Conservation (phyloP, 2,329 filamentous ascomycete genomes). For the Trichoderma sp. region DNA sequence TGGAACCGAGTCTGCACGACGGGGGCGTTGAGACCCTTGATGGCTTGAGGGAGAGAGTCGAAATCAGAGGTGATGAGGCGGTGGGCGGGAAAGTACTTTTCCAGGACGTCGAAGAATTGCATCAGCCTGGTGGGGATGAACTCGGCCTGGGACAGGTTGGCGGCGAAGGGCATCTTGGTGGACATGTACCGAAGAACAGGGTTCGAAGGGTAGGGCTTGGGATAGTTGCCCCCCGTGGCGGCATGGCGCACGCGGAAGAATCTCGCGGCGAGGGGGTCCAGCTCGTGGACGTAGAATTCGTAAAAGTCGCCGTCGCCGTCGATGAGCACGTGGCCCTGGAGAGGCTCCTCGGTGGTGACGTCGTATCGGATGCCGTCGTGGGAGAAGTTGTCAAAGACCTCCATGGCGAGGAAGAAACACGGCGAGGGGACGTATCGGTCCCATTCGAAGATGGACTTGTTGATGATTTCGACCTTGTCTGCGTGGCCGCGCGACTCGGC, state of each 20-base stretch:
- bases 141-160: constrained; percentile 80
- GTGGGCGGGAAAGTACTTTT: constrained; percentile 86
- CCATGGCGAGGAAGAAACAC: constrained; percentile 96
- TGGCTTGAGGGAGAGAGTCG: constrained; percentile 78
- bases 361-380: constrained; percentile 96
- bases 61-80: constrained; percentile 90
- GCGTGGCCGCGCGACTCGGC: constrained; percentile 74
- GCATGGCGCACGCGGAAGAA: constrained; percentile 85
- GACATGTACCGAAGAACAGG: constrained; percentile 64
- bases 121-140: constrained; percentile 94
- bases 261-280: constrained; percentile 81
- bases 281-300: constrained; percentile 82
- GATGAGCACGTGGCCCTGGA: constrained; percentile 88
- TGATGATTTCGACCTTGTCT: constrained; percentile 90
- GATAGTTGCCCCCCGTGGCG: constrained; percentile 67
- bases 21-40: constrained; percentile 84
- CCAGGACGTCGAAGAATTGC: constrained; percentile 94
- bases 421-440: constrained; percentile 82
- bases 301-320: constrained; percentile 86
- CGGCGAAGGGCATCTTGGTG: constrained; percentile 67
- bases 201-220: constrained; percentile 61
- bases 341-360: constrained; percentile 73
- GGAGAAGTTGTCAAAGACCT: constrained; percentile 98
- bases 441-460: constrained; percentile 95
- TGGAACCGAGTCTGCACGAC: constrained; percentile 95